Percentiles rank a stretch among this genome's conserved stretches.
These are phyloP conservation scores for Backusella morwellensis DNA, from an alignment of 192 early-diverging fungal species.

Conservation along the genomic window DNA sequence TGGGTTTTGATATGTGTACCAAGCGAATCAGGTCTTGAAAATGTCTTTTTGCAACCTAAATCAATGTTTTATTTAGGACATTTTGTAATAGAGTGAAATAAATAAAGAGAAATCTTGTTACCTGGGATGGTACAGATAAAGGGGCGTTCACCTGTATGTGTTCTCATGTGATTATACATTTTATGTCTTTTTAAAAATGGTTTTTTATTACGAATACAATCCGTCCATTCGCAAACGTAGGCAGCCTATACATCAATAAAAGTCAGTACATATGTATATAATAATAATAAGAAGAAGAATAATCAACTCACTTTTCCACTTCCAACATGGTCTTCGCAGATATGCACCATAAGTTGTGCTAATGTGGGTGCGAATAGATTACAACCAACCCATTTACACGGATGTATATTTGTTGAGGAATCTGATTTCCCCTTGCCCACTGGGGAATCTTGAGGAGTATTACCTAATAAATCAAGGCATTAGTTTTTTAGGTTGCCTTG, in stretches of 20 bases:
- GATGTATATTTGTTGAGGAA: conserved; percentile 9
- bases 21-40: conserved; percentile 71
- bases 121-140: conserved; percentile 56
- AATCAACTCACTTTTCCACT: conserved; percentile 45
- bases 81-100: background rate
- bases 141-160: conserved; percentile 72
- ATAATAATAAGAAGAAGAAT: background rate
- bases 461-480: background rate
- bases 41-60: conserved; percentile 61
- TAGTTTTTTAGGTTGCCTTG: background rate
- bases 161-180: conserved; percentile 67
- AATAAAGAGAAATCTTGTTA: background rate
- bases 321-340: conserved; percentile 49
- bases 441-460: background rate
- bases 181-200: conserved; percentile 69
- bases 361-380: background rate
- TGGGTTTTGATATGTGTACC: conserved; percentile 61
- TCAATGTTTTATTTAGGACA: background rate
- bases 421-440: conserved; percentile 14
- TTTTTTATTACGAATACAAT: conserved; percentile 45
- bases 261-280: no score
- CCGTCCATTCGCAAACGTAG: conserved; percentile 46
- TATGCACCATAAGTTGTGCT: conserved; percentile 39
- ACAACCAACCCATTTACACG: conserved; percentile 9
- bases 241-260: conserved; percentile 20